Evolutionary conservation across 1,284 basidiomycete species (phyloP).

Genomic region (Malassezia globosa): DNA sequence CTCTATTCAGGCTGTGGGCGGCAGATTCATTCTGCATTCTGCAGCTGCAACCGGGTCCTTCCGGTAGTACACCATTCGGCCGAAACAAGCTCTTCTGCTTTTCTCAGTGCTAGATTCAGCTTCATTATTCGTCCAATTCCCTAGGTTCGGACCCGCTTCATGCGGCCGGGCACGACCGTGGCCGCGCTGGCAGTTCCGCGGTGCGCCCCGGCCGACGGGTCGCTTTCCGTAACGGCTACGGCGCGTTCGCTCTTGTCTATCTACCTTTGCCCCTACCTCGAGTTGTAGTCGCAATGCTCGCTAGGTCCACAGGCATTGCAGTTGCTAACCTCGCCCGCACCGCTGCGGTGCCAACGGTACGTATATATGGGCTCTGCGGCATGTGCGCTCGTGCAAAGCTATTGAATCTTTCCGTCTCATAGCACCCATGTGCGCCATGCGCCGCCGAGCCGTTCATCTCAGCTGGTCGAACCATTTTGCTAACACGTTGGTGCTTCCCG

Average conservation of each 20-base stretch:
- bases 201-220: constrained; percentile 12
- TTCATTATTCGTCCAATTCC: constrained; percentile 10
- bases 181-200: constrained; percentile 14
- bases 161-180: constrained; percentile 8
- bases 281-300: constrained; percentile 34
- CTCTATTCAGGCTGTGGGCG: too few relatives aligned
- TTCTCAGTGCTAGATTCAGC: constrained; percentile 3
- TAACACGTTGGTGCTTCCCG: background rate
- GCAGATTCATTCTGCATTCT: too few relatives aligned
- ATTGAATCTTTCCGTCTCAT: too few relatives aligned
- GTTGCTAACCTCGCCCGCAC: constrained; percentile 43
- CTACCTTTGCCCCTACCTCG: constrained; percentile 13
- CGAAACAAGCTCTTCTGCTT: constrained; percentile 4
- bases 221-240: constrained; percentile 6
- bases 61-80: constrained; percentile 4
- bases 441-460: too few relatives aligned
- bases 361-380: constrained; percentile 15
- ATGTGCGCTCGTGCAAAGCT: too few relatives aligned
- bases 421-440: too few relatives aligned
- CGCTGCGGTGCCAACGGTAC: constrained; percentile 36
- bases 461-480: too few relatives aligned
- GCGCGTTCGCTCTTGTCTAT: constrained; percentile 13
- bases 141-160: constrained; percentile 7
- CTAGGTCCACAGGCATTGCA: constrained; percentile 42
- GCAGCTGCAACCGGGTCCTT: constrained; percentile 9